Base-by-base conservation (phyloP, 2,329 filamentous ascomycete species). In the Geoglossum cookeanum region DNA sequence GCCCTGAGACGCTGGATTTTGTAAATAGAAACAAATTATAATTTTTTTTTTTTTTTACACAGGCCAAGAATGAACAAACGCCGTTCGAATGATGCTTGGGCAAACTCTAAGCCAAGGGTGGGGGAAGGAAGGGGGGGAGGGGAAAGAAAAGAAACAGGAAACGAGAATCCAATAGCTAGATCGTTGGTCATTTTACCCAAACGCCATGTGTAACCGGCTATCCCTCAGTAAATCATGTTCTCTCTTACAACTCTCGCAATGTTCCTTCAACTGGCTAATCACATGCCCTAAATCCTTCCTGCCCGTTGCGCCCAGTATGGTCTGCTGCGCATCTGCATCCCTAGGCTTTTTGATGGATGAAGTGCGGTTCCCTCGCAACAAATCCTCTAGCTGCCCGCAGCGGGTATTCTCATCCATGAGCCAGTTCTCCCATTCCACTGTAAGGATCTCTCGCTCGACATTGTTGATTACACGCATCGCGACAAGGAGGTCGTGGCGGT, bases 351-450 rank as follows among this genome's bases (percentile, higher is more conserved):
- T 59, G 44, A 9, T 11, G 17, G 44, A 11, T 3, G 33, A 30
- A 37, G 55, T 57, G 45, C 35, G 42, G 9, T 57, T 57, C 17
- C 63, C 60, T 29, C 65, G 63, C 9, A 78, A 65, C 62, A 81
- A 69, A 13, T 65, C 67, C 45, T 76, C 74, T 6, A 81, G 68
- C 65, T 84, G 78, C 58, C 80, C 79, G 68, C 92, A 98, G 54
- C 86, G 79, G 37, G 75, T 70, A 61, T 81, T 83, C 71, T 98
- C 92, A 62, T 87, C 84, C 2, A 78, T 70, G 33, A 97, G 76
- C 90, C 91, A 98, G 61, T 87, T 86, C 71, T 95, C 90, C 84
- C 89, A 98, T 68, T 96, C 91, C 0, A 85, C 84, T 64, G 81
- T 79, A 57, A 97, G 70, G 68, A 95, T 83, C 68, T 96, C 89